Evolutionary conservation across 148 eudicot genomes (phyloP), one percentile per base, ranked within the genome.

Genomic region (Agrostemma githago): DNA sequence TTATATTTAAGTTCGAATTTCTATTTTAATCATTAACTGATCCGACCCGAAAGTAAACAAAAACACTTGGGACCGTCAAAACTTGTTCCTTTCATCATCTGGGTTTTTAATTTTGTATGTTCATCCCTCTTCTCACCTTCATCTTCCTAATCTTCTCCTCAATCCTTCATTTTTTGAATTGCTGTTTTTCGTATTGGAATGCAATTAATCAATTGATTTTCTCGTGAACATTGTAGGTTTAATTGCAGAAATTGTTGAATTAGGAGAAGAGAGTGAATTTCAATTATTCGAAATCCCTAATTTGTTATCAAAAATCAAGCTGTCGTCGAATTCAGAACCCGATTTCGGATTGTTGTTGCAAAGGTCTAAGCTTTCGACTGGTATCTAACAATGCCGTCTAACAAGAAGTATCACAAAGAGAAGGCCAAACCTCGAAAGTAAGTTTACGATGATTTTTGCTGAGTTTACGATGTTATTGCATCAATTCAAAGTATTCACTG

Each of bases 331-430:
- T 51, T 51, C 56, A 51, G 9, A 51, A 15, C 34, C 34, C 56
- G 56, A 51, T 11, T 51, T 12, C 56, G 15, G 15, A 12, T 51
- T 10, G 14, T 51, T 51, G 14, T 51, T 15, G 16, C 16, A 9
- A 40, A 54, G 71, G 11, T n/a, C 17, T 2, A 10, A 39, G 37
- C 42, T 17, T 9, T 66, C 37, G 14, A 17, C 34, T 46, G 12
- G 15, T 3, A 19, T 16, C 11, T 26, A 53, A 64, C 16, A 69
- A 84, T 84, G 86, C 86, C 84, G 26, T 73, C 86, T 19, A 84
- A 84, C 71, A 84, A 84, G 59, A 76, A 76, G 17, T 66, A 72
- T 58, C 76, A 81, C 86, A 84, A 84, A 43, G 86, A 84, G 56
- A 75, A 72, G 66, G 70, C 79, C 4, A 78, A 75, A 40, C 84